A percentile compares a stretch with the other conserved stretches of the same genome.
These are phyloP conservation scores for Typha latifolia DNA, from an alignment of 176 grass and related monocot genomes.

Conservation along the genomic window DNA sequence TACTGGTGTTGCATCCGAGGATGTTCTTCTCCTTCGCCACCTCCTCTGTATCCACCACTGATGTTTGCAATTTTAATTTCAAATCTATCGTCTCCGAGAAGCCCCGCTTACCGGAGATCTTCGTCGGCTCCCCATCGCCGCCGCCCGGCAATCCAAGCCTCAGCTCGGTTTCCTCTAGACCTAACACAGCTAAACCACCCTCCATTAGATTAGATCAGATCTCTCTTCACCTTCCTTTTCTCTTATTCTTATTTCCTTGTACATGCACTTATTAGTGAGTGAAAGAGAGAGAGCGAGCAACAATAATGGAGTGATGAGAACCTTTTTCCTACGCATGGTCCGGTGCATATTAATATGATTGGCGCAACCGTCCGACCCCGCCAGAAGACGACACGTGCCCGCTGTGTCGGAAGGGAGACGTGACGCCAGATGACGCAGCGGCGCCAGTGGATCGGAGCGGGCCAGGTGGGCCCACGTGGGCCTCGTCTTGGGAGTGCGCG, in stretches of 20 bases:
- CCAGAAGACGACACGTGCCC: not conserved
- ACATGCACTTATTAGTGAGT: constrained; percentile 1
- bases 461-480: not conserved
- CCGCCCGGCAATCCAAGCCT: constrained; percentile 10
- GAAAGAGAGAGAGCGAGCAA: not conserved
- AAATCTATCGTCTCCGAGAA: constrained; percentile 17
- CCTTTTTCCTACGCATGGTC: not conserved
- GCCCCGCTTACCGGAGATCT: constrained; percentile 11
- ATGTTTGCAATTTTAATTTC: constrained; percentile 9
- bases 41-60: not conserved
- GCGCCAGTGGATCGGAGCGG: not conserved
- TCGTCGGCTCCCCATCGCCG: not conserved
- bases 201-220: not conserved
- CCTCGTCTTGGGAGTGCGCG: not conserved
- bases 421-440: not conserved
- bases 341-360: not conserved
- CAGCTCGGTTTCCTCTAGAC: constrained; percentile 19
- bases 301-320: not conserved
- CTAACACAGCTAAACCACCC: not conserved
- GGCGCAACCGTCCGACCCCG: not conserved
- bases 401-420: not conserved
- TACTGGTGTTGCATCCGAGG: not conserved
- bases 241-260: constrained; percentile 8
- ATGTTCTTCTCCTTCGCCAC: not conserved
- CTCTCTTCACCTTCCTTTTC: not conserved